A percentile compares a stretch with the other conserved stretches of the same genome.
phyloP scores from a whole-genome alignment of 768 basidiomycete species.

The Amanita polypyramis region DNA sequence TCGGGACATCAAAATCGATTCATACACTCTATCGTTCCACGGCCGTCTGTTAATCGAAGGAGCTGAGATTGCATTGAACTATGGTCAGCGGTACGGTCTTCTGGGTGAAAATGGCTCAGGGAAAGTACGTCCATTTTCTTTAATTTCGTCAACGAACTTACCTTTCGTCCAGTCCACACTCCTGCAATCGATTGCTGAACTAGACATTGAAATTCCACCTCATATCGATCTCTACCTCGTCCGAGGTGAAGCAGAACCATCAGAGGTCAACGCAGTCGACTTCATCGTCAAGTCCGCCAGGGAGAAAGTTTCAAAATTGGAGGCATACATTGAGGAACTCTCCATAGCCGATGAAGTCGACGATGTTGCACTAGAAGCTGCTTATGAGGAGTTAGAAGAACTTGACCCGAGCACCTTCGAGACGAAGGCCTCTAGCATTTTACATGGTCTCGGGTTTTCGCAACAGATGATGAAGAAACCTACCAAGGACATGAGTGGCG shows the following conservation, averaged over 20 bases:
- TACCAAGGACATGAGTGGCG: conserved; percentile 98
- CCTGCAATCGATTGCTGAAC: conserved; percentile 89
- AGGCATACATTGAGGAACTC: conserved; percentile 89
- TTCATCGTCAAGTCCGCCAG: conserved; percentile 91
- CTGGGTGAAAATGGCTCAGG: conserved; percentile 98
- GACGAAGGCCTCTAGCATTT: conserved; percentile 87
- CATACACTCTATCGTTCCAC: conserved; percentile 94
- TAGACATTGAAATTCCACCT: conserved; percentile 87
- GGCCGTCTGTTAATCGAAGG: conserved; percentile 68
- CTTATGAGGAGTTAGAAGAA: conserved; percentile 96
- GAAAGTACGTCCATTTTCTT: conserved; percentile 50
- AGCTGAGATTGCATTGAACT: conserved; percentile 72
- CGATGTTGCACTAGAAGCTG: conserved; percentile 74
- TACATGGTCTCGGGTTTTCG: conserved; percentile 95
- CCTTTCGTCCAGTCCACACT: conserved; percentile 67
- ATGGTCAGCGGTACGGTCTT: conserved; percentile 90
- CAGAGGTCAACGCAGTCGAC: conserved; percentile 92
- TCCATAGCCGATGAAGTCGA: conserved; percentile 85
- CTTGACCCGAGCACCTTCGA: conserved; percentile 95
- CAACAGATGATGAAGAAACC: conserved; percentile 90
- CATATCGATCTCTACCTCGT: conserved; percentile 99
- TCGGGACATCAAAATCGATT: conserved; percentile 96
- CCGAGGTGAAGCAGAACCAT: conserved; percentile 89
- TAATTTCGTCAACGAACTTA: conserved; percentile 3
- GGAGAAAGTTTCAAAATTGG: conserved; percentile 87